Evolutionary conservation across 768 basidiomycete species (phyloP).

Genomic region (Glaciozyma martinii): DNA sequence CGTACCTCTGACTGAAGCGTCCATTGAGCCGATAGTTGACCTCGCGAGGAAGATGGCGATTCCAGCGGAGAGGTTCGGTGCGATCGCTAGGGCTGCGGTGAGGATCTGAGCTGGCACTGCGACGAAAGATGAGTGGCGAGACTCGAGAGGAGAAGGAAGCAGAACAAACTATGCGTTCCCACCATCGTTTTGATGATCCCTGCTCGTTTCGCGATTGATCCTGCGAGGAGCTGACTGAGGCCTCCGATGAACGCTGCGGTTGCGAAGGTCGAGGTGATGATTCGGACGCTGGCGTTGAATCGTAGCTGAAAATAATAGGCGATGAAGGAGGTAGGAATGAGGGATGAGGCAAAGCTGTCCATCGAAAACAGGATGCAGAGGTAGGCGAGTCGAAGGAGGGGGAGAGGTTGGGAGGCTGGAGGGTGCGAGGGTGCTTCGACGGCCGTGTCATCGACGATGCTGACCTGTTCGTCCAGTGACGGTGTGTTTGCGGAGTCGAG

Average conservation of each 20-base stretch:
- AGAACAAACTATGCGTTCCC: slow-evolving; percentile 10
- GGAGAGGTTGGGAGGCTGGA: background rate
- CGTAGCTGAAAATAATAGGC: slow-evolving; percentile 16
- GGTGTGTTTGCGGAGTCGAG: background rate
- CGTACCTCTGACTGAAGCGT: slow-evolving; percentile 18
- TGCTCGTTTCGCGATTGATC: slow-evolving; percentile 2
- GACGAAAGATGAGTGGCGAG: too few species aligned
- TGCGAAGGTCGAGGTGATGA: slow-evolving; percentile 19
- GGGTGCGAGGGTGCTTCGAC: background rate
- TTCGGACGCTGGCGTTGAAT: background rate
- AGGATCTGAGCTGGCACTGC: slow-evolving; percentile 18
- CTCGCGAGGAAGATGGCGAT: slow-evolving; percentile 15
- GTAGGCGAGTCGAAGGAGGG: slow-evolving; percentile 12
- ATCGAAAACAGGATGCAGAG: slow-evolving; percentile 23
- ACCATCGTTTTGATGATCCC: slow-evolving; percentile 25
- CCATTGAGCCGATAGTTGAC: slow-evolving; percentile 12
- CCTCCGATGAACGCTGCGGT: slow-evolving; percentile 10
- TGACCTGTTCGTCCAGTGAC: background rate
- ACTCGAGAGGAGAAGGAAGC: too few species aligned
- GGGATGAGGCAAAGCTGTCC: slow-evolving; percentile 22
- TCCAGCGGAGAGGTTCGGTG: slow-evolving; percentile 5
- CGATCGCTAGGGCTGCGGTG: slow-evolving; percentile 13
- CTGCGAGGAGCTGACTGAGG: slow-evolving; percentile 12
- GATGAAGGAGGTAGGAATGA: slow-evolving; percentile 20
- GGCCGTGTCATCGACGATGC: background rate